Base-by-base conservation (phyloP, 331 rosid genomes). In the Phaseolus coccineus region DNA sequence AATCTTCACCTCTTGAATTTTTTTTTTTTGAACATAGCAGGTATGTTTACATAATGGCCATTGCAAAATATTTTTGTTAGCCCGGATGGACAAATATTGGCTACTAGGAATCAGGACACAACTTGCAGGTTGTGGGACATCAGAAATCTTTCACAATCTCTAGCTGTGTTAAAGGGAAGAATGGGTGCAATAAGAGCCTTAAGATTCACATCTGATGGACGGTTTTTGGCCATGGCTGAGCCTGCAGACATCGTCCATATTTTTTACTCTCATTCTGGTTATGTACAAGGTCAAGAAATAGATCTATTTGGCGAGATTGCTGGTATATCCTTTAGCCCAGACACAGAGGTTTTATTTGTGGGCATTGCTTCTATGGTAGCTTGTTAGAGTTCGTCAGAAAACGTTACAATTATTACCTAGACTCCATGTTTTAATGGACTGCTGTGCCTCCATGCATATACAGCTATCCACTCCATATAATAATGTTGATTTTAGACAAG, bases 91-190 rank as follows among this genome's bases (percentile, higher is more conserved):
- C 84, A 28, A 47, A 88, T 90, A 55, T 82, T 96, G 80, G 99
- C 99, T 33, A 96, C 99, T 1, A 98, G 99, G 65, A 96, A 93
- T 78, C 97, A 96, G 84, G 99, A 96, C 85, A 93, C 88, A 33
- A 93, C 99, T 79, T 91, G 99, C 87, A 88, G 99, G 50, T 83
- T 96, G 85, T 96, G 99, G 99, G 99, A 96, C 83, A 83, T 90
- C 14, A 93, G 99, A 83, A 93, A 96, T 53, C 88, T 87, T 33
- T 93, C 98, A 2, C 61, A 86, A 71, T 93, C 99, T 33, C 5
- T 96, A 0, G 90, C 90, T 8, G 94, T 96, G 27, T 79, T 96
- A 2, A 91, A 93, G 89, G 99, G 99, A 53, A 90, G 91, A 80
- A 89, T 96, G 92, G 99, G 99, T 37, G 96, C 98, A 27, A 86